Base-by-base conservation (phyloP, 2,329 filamentous ascomycete species). In the Talaromyces sp. region DNA sequence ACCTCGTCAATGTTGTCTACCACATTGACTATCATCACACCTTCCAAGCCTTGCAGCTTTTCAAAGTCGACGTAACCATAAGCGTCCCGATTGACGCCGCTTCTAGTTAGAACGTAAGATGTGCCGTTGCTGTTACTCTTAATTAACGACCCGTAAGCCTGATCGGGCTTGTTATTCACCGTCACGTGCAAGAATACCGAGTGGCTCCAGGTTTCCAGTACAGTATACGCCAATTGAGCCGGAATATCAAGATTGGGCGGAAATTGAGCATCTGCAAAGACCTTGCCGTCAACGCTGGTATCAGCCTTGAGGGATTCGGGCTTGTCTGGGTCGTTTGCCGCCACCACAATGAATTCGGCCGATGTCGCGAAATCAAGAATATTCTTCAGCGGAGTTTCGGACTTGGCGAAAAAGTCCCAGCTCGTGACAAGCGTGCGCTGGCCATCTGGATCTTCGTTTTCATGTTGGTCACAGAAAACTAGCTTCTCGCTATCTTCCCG, bases 61-160 rank as follows among this genome's bases (percentile, higher is more conserved):
- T 99, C 94, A 74, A 96, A 99, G 72, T 99, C 94, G 51, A 96
- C 93, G 69, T 88, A 97, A 50, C 88, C 92, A 1, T 73, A 67
- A 12, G 82, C 78, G 70, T 97, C 87, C 66, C 91, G 85, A 74
- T 97, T 97, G 70, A 97, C 91, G 21, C 85, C 85, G 54, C 85
- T 80, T 26, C 94, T 81, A 74, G 90, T 95, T 65, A 96, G 79
- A 12, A 96, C 90, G 69, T 97, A 99, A 1, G 90, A 94, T 0
- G 94, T 99, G 58, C 94, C 94, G 71, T 99, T 97, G 68, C 92
- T 97, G 79, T 99, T 99, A 71, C 92, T 97, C 84, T 97, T 99
- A 75, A 99, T 86, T 67, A 99, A 91, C 26, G 89, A 88, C 41
- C 94, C 94, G 67, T 90, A 92, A 62, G 89, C 85, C 56, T 83